Evolutionary conservation across 2,329 filamentous ascomycete genomes (phyloP), one percentile per base, ranked within the genome.

Genomic region (Diatrype stigma): DNA sequence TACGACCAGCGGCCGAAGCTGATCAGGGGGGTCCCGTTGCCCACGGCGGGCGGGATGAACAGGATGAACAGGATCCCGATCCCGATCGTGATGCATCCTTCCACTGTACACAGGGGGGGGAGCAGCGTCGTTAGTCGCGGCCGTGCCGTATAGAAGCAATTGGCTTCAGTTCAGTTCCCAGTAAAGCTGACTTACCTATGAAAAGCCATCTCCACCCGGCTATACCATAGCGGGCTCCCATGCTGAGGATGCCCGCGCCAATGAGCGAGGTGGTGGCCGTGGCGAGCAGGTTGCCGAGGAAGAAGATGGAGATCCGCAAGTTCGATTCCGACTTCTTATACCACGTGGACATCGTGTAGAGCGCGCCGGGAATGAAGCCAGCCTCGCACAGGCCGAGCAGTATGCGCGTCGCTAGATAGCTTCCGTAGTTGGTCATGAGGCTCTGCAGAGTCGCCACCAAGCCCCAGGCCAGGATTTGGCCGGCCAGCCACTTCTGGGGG

Each of bases 211-310:
- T 72, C 76, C 77, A 80, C 0, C 75, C 76, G 6, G 64, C 63
- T 6, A 79, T 54, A 0, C 73, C 72, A 2, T 67, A 56, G 11
- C 58, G 53, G 1, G 71, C 71, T 19, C 74, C 69, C 17, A 80
- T 63, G 48, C 69, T 73, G 6, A 80, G 57, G 7, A 80, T 73
- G 0, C 71, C 75, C 7, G 74, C 73, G 0, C 74, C 76, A 3
- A 80, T 62, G 1, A 80, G 64, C 0, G 76, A 74, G 23, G 72
- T 75, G 2, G 79, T 65, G 0, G 76, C 75, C 21, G 75, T 75
- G 0, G 75, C 76, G 0, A 75, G 71, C 51, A 79, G 77, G 70
- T 79, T 79, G 10, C 77, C 76, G 42, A 80, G 76, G 59, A 79
- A 80, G 51, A 80, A 74, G 0, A 79, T 57, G 1, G 76, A 74